Base-by-base conservation (phyloP, 2,329 filamentous ascomycete genomes). In the Fusarium redolens region DNA sequence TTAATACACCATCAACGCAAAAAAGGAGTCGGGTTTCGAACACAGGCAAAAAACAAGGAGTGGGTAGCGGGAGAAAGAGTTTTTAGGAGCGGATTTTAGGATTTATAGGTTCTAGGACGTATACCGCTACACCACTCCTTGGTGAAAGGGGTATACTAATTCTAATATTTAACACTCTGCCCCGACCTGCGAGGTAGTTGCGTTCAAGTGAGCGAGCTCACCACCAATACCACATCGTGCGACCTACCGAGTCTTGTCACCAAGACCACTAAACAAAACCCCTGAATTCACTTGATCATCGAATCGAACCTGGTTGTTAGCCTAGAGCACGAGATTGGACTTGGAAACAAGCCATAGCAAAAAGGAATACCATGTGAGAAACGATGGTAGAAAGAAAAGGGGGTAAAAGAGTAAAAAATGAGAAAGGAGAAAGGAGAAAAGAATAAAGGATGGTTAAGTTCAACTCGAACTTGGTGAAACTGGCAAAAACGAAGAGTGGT, bases 101-200 rank as follows among this genome's bases (percentile, higher is more conserved):
- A 38, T 60, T 45, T 10, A 13, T 60, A 63, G 54, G 37, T 63
- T 60, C 22, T 50, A 63, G 61, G 54, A 48, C 13, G 22, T 25
- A 61, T 64, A 44, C 61, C 61, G 15, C 55, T 64, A 25, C 55
- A 64, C 61, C 61, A 61, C 55, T 64, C 55, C 45, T 50, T 25
- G 20, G 25, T 20, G 14, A 30, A 15, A 43, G 44, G 30, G n/a
- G 4, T 37, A 31, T 4, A n/a, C 6, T 25, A 8, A 43, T 41
- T 50, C n/a, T 63, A 18, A 41, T 31, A 60, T 37, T 37, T 44
- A 25, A 50, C 13, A 31, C 33, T 28, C 50, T 57, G n/a, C 37
- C 18, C 15, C 20, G 11, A 3, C 18, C 7, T 30, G 12, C 13
- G 11, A 35, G 18, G 18, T n/a, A 10, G 18, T 31, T 33, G 8